Evolutionary conservation across 139 green algal genomes (phyloP).

Genomic region (Chlamydomonas sphaeroides): DNA sequence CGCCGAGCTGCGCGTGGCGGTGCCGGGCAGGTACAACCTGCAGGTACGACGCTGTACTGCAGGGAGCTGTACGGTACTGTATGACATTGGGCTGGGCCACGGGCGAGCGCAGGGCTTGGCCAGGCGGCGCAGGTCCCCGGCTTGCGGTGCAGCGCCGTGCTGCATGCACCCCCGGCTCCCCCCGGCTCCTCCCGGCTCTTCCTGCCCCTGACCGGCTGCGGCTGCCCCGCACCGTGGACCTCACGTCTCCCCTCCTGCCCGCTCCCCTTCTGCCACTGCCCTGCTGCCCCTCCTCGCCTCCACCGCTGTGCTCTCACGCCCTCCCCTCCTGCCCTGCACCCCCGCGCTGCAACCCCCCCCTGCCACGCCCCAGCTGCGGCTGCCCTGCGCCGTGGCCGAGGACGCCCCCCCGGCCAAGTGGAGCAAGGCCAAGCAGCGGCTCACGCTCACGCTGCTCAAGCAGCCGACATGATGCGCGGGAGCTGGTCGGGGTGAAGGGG

Average conservation of each 20-base stretch:
- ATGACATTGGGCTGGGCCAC: neutral
- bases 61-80: neutral
- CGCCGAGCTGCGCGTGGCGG: constrained; percentile 12
- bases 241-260: neutral
- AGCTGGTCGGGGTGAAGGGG: no score
- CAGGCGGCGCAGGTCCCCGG: no score
- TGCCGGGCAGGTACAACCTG: constrained; percentile 11
- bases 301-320: neutral
- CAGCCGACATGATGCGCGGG: no score
- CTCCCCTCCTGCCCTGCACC: neutral
- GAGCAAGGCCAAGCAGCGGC: constrained; percentile 27
- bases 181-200: no score
- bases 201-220: no score
- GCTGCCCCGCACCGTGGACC: no score
- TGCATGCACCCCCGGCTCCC: no score
- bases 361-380: neutral
- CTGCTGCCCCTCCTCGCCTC: neutral
- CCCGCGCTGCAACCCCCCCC: neutral
- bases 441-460: constrained; percentile 24
- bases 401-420: constrained; percentile 33
- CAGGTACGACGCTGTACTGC: neutral
- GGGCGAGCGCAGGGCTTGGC: no score
- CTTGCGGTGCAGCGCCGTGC: no score
- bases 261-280: no score
- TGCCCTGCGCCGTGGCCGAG: constrained; percentile 18